phyloP scores from a whole-genome alignment of 148 eudicot genomes.

The Vaccinium darrowii region DNA sequence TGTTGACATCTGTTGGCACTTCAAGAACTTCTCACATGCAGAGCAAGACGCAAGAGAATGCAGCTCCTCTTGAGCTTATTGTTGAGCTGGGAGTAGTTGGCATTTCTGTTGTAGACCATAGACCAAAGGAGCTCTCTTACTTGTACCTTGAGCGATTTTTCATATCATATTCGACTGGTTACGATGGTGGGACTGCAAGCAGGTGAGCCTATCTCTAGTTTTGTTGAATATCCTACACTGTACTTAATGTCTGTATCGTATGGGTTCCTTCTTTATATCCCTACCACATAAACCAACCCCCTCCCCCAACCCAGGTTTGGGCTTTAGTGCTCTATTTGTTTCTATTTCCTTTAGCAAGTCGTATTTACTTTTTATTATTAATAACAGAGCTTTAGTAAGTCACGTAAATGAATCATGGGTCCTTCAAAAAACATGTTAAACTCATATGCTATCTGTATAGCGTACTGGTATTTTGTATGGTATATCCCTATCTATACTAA shows the following conservation, averaged over 20 bases:
- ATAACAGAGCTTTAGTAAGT: background rate
- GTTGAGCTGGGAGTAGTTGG: slow-evolving; percentile 90
- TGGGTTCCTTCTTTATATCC: background rate
- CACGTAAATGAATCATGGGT: background rate
- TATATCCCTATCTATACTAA: background rate
- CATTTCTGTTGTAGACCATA: slow-evolving; percentile 78
- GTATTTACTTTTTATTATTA: background rate
- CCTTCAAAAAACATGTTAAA: background rate
- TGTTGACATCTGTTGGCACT: slow-evolving; percentile 32
- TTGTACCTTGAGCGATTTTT: slow-evolving; percentile 81
- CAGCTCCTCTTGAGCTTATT: slow-evolving; percentile 71
- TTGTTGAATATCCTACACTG: background rate
- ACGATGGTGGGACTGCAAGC: slow-evolving; percentile 87
- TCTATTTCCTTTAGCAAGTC: background rate
- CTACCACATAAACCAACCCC: background rate
- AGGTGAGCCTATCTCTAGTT: slow-evolving; percentile 39
- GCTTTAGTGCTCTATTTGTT: background rate
- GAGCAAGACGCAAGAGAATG: slow-evolving; percentile 45
- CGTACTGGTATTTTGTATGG: background rate
- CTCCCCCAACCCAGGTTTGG: background rate
- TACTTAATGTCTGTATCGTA: background rate
- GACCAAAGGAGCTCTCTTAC: slow-evolving; percentile 82
- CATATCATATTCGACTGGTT: slow-evolving; percentile 87
- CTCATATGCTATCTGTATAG: background rate
- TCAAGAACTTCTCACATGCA: slow-evolving; percentile 46